These are phyloP conservation scores for Pichia exigua DNA, from an alignment of 805 yeast species.

Conservation along the genomic window DNA sequence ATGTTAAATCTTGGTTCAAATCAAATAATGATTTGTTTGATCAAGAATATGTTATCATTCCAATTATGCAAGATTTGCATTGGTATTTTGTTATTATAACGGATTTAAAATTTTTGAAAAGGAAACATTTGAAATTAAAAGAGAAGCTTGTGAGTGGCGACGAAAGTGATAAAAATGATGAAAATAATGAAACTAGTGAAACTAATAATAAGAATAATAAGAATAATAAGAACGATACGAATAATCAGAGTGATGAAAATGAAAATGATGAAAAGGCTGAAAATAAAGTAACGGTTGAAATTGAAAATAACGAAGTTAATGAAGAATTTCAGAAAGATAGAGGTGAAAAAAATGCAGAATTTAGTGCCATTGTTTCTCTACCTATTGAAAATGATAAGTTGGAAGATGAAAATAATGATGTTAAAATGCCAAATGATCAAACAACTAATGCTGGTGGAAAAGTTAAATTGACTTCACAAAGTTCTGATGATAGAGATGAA, in stretches of 20 bases:
- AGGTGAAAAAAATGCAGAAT: background rate
- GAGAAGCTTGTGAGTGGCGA: background rate
- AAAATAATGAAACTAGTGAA: background rate
- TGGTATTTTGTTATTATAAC: constrained; percentile 81
- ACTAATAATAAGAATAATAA: background rate
- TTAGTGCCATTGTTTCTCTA: background rate
- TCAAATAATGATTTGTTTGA: constrained; percentile 50
- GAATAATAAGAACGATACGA: background rate
- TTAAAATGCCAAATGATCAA: background rate
- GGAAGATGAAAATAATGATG: too few species aligned
- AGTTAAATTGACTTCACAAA: too few species aligned
- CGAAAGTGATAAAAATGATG: background rate
- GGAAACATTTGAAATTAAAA: background rate
- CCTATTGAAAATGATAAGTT: background rate
- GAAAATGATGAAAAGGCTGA: background rate
- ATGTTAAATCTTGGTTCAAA: constrained; percentile 72
- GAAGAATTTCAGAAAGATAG: too few species aligned
- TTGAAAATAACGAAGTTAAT: background rate
- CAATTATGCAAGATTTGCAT: constrained; percentile 73
- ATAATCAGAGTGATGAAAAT: too few species aligned
- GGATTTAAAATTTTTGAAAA: constrained; percentile 34
- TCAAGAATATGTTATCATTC: constrained; percentile 60
- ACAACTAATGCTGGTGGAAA: background rate
- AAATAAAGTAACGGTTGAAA: background rate
- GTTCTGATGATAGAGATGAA: background rate